Evolutionary conservation across 192 early-diverging fungal genomes (phyloP), one percentile per base, ranked within the genome.

Genomic region (Coemansia sp.): DNA sequence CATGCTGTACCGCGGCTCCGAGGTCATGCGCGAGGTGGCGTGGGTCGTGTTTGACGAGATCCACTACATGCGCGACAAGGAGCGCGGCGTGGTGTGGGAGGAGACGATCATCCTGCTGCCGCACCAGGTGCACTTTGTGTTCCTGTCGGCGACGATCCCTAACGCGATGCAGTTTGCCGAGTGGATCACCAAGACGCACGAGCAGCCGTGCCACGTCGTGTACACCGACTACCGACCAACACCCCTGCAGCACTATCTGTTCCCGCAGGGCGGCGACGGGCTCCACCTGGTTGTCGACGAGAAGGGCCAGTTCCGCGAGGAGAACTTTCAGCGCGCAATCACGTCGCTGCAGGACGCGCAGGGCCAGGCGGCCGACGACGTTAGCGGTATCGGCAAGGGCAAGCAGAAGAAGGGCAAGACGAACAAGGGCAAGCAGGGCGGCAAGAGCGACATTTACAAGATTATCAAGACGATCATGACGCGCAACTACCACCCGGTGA

Each of bases 21-120:
- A 97, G 58, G 80, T 98, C 38, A 88, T 97, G 83, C 83, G 94
- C 39, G 96, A 98, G 73, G 91, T 98, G 2, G 86, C 92, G 2
- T 98, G 94, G 94, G 92, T 98, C 25, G 81, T 98, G 25, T 98
- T 94, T 72, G 96, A 98, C 60, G 96, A 98, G 80, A 90, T 98
- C 46, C 96, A 97, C 71, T 98, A 98, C 64, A 96, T 98, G 96
- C 72, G 93, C 43, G 94, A 97, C 70, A 86, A 86, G 87, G 92
- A 87, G 36, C 90, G 96, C 55, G 96, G 96, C 50, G 96, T 98
- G 3, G 96, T 98, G 0, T 98, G 96, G 96, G 96, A 98, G 67
- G 96, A 98, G 78, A 95, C 94, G 0, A 84, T 98, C 37, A 97
- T 98, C 54, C 68, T 98, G 58, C 58, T 98, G 40, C 96, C 96